Percentiles rank a stretch among this genome's conserved stretches.
Evolutionary conservation across 2,329 filamentous ascomycete species (phyloP).

Genomic region (Aspergillus flavus): DNA sequence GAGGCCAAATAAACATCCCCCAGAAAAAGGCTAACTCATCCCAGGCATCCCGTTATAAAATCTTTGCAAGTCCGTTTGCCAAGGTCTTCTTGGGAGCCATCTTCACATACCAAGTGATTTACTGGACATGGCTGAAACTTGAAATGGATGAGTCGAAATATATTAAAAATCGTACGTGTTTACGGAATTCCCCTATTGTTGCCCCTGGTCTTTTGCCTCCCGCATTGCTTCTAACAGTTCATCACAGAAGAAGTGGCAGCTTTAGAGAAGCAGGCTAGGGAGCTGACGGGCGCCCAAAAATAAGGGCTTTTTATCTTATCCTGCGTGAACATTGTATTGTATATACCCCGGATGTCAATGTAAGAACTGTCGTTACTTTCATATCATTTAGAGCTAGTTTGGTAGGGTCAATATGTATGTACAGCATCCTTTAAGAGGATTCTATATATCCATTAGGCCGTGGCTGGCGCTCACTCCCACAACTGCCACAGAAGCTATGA

Average conservation of each 20-base stretch:
- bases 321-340: background rate
- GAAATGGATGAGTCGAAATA: conserved; percentile 50
- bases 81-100: conserved; percentile 53
- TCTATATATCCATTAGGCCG: conserved; percentile 1
- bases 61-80: conserved; percentile 47
- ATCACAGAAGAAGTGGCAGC: conserved; percentile 35
- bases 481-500: conserved; percentile 11
- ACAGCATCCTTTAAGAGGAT: background rate
- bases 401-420: conserved; percentile 1
- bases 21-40: background rate
- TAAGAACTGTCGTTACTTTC: background rate
- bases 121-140: conserved; percentile 52
- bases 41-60: conserved; percentile 43
- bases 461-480: background rate
- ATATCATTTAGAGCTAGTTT: conserved; percentile 3
- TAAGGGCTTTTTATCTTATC: conserved; percentile 8
- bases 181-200: background rate
- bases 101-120: conserved; percentile 52
- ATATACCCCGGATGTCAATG: conserved; percentile 5
- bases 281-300: conserved; percentile 34
- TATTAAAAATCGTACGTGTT: conserved; percentile 43
- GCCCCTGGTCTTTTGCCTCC: background rate
- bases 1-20: background rate
- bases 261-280: conserved; percentile 40
- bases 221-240: background rate